Base-by-base conservation (phyloP, 202 grass and related monocot species). In the Dendrocalamus latiflorus region DNA sequence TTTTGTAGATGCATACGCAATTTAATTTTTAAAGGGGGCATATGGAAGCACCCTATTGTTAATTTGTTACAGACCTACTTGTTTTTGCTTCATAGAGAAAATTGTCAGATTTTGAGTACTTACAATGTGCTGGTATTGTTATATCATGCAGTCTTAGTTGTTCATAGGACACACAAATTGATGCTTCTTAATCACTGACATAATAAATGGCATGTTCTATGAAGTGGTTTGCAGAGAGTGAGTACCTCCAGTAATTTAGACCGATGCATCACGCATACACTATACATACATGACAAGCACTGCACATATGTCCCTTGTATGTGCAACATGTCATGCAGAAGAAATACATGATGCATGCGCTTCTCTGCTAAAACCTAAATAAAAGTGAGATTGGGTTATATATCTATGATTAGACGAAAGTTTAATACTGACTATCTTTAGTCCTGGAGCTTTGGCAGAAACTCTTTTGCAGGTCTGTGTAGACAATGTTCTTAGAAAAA, bases 191-290 rank as follows among this genome's bases (percentile, higher is more conserved):
- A 86, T 60, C 28, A 39, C 73, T 83, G 88, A 64, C 84, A 83
- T 69, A 81, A 64, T 77, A 69, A 85, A 74, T 94, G 77, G 33
- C 41, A 60, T 82, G 88, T 61, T 85, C 49, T 62, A 65, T 65
- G 56, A 75, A 74, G 78, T 86, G 30, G 82, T 83, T 83, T 89
- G 54, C 78, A 82, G 69, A 79, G 60, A 76, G 66, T 65, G 61
- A 59, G 76, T 53, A 74, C 42, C 62, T 79, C 59, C 71, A 86
- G 90, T 88, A 82, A 91, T 89, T 85, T 69, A 60, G 69, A 12
- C 33, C 13, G 62, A 56, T 77, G 55, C 44, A 60, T 69, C 6
- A 51, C 67, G 28, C 47, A 39, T 73, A 72, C 65, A 71, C 49
- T 79, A 75, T 50, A 65, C 9, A 50, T 25, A 20, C 24, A 65